Conservation (phyloP, 768 basidiomycete species). For the Pleurotus tuoliensis region DNA sequence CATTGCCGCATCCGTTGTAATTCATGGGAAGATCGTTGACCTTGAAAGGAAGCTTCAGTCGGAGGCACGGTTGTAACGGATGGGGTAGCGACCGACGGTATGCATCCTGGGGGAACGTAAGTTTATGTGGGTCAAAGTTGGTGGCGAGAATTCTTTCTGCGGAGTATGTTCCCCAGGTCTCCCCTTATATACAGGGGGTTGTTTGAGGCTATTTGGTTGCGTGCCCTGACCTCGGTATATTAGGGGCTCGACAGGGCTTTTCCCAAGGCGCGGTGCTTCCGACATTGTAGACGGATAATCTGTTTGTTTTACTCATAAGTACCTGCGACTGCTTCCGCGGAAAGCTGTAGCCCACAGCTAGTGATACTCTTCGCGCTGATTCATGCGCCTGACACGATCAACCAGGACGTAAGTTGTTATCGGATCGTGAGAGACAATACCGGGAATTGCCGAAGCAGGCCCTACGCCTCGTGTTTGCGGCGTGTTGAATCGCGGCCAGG, state of each 20-base stretch:
- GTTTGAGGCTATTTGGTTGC: conserved; percentile 13
- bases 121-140: conserved; percentile 10
- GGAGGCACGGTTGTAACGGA: conserved; percentile 5
- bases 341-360: no score
- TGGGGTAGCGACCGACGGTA: conserved; percentile 27
- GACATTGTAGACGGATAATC: not conserved
- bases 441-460: conserved; percentile 27
- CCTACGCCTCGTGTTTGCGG: conserved; percentile 40
- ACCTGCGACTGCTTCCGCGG: no score
- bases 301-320: no score
- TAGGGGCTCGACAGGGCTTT: not conserved
- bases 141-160: conserved; percentile 10
- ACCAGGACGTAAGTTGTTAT: conserved; percentile 7
- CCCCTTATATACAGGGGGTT: conserved; percentile 12
- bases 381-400: not conserved
- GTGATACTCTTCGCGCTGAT: not conserved
- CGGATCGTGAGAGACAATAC: conserved; percentile 1
- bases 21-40: conserved; percentile 36
- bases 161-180: conserved; percentile 12
- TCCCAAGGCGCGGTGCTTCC: not conserved
- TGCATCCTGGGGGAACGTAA: conserved; percentile 27
- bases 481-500: conserved; percentile 29
- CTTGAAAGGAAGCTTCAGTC: conserved; percentile 16
- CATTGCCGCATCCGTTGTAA: conserved; percentile 41
- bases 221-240: not conserved